Percentiles rank a stretch among this genome's conserved stretches.
These are phyloP conservation scores for Angomonas deanei DNA, from an alignment of 208 protist species.

Conservation along the genomic window DNA sequence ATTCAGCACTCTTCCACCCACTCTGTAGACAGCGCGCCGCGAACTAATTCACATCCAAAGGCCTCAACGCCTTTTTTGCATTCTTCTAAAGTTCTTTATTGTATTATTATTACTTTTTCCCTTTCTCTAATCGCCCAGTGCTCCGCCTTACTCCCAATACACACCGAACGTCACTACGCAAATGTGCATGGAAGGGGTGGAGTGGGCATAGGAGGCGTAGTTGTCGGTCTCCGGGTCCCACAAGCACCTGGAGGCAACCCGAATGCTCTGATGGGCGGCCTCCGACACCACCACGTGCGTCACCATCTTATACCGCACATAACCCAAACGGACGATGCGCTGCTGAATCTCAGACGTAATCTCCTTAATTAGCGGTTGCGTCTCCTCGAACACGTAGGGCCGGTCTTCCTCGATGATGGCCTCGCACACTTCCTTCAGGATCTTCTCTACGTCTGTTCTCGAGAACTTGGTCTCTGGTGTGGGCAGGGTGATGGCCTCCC, in stretches of 20 bases:
- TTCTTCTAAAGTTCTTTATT: neutral
- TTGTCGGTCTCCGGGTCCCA: conserved; percentile 91
- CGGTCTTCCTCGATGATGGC: conserved; percentile 56
- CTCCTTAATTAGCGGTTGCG: conserved; percentile 77
- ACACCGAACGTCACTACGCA: conserved; percentile 65
- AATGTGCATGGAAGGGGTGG: conserved; percentile 72
- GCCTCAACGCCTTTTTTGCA: neutral
- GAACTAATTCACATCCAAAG: neutral
- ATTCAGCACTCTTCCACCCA: too few relatives aligned
- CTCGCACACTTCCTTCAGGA: conserved; percentile 73
- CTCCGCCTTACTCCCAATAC: conserved; percentile 70
- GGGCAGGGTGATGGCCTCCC: conserved; percentile 66
- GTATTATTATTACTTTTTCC: too few relatives aligned
- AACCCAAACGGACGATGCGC: conserved; percentile 79
- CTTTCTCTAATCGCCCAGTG: neutral
- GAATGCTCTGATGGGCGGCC: conserved; percentile 79
- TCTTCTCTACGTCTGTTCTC: conserved; percentile 63
- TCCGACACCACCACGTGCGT: conserved; percentile 81
- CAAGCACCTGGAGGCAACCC: conserved; percentile 80
- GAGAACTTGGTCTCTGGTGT: conserved; percentile 68
- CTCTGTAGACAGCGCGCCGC: too few relatives aligned
- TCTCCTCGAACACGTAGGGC: conserved; percentile 67
- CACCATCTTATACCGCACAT: conserved; percentile 89
- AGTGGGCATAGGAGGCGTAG: conserved; percentile 77
- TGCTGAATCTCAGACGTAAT: conserved; percentile 86